Evolutionary conservation across 257 asterid genomes (phyloP), one percentile per base, ranked within the genome.

Genomic region (Solanum etuberosum): DNA sequence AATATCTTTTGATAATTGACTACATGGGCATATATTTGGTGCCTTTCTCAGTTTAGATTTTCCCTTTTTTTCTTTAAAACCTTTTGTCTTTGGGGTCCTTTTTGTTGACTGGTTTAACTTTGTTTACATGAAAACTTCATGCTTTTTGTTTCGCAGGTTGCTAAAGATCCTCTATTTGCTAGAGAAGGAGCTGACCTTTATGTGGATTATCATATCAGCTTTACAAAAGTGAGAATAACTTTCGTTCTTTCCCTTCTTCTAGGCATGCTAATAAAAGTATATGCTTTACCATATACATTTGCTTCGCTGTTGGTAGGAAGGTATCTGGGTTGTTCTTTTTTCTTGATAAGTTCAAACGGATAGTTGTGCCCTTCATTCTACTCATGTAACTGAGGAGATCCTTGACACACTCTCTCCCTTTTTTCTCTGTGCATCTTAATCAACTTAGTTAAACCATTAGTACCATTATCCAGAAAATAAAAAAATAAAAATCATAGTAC

Each of bases 161-260:
- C 91, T 81, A 93, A 92, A 84, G 98, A 97, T 94, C 89, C 92
- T 85, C 57, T 91, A 63, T 97, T 95, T 93, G 89, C 93, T 59
- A 91, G 98, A 91, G 92, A 93, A 86, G 99, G 98, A 87, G 93
- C 96, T 88, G 98, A 95, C 88, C 87, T 97, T 84, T 95, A 94
- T 94, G 98, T 97, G 86, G 96, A 95, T 86, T 88, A 89, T 89
- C 82, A 89, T 91, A 94, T 97, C 85, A 92, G 93, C 91, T 94
- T 97, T 87, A 94, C 98, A 83, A 94, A 94, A 91, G 99, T 97
- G 89, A 93, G 98, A 81, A 88, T 87, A 61, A 83, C 72, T 88
- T 84, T 68, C 21, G 29, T 61, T 86, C 18, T 67, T 82, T 57
- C 86, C 68, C 27, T 40, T 68, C 37, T 71, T 74, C 31, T 42